A percentile compares a stretch with the other conserved stretches of the same genome.
Evolutionary conservation across 1,139 yeast genomes (phyloP).

Genomic region (Zygosaccharomyces sapae): DNA sequence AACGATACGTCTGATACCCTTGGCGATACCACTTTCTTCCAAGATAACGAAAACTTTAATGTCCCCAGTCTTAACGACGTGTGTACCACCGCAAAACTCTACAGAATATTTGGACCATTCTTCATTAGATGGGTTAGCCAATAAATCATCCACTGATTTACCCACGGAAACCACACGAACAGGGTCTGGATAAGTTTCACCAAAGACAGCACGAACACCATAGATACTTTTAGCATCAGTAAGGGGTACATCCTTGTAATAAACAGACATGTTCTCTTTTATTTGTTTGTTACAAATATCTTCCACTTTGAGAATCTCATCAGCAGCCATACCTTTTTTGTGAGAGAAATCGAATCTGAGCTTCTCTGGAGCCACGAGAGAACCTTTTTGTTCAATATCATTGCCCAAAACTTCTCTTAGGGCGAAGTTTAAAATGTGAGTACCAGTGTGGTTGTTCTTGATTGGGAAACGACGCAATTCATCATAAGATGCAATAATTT

Average conservation of each 20-base stretch:
- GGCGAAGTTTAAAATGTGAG: constrained; percentile 89
- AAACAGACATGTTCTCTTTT: constrained; percentile 66
- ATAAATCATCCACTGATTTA: constrained; percentile 74
- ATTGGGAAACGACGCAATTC: constrained; percentile 95
- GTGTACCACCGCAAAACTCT: constrained; percentile 99
- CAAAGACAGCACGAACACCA: constrained; percentile 96
- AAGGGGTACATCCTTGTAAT: constrained; percentile 78
- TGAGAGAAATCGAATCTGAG: constrained; percentile 94
- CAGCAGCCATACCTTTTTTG: constrained; percentile 69
- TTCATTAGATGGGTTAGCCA: constrained; percentile 61
- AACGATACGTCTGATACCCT: constrained; percentile 96
- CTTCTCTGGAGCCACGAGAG: constrained; percentile 92
- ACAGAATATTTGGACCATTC: constrained; percentile 77
- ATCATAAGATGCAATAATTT: constrained; percentile 81
- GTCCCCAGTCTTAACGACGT: constrained; percentile 86
- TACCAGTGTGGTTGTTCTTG: constrained; percentile 97
- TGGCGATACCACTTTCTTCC: constrained; percentile 97
- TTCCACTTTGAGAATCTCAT: constrained; percentile 75
- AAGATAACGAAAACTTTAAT: constrained; percentile 83
- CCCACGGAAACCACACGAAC: constrained; percentile 98
- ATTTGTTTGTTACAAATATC: constrained; percentile 66
- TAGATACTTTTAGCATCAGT: constrained; percentile 64
- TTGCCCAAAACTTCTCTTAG: constrained; percentile 83
- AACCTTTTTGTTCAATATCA: constrained; percentile 91
- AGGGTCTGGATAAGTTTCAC: constrained; percentile 98